These are phyloP conservation scores for Ustilago crameri DNA, from an alignment of 1,284 basidiomycete genomes.

Conservation along the genomic window DNA sequence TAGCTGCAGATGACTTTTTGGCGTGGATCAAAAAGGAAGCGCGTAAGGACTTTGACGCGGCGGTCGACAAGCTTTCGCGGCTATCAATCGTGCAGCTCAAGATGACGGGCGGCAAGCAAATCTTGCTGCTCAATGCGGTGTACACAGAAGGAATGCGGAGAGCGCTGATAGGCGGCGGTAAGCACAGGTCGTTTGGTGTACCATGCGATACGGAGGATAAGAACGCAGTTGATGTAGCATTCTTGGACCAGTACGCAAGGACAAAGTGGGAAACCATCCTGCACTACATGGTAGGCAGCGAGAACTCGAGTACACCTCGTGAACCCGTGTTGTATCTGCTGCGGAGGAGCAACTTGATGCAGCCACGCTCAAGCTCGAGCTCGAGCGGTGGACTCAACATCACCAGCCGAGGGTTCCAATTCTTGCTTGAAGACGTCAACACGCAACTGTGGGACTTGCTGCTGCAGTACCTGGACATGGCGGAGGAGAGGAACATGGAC, in stretches of 20 bases:
- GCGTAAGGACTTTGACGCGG: slow-evolving; percentile 69
- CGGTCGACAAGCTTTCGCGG: slow-evolving; percentile 38
- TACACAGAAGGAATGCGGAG: slow-evolving; percentile 68
- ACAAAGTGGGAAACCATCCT: slow-evolving; percentile 97
- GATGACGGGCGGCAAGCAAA: slow-evolving; percentile 20
- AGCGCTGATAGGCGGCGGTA: slow-evolving; percentile 74
- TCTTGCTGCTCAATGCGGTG: slow-evolving; percentile 69
- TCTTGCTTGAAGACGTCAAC: slow-evolving; percentile 94
- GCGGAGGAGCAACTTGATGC: slow-evolving; percentile 86
- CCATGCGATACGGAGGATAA: slow-evolving; percentile 72
- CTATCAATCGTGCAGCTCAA: slow-evolving; percentile 54
- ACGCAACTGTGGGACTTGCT: slow-evolving; percentile 97
- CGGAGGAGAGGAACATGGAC: slow-evolving; percentile 73
- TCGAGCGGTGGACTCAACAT: slow-evolving; percentile 72
- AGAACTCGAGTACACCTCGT: slow-evolving; percentile 78
- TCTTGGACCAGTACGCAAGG: slow-evolving; percentile 84
- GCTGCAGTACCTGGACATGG: slow-evolving; percentile 77
- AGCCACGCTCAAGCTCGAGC: slow-evolving; percentile 23
- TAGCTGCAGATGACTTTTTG: slow-evolving; percentile 79
- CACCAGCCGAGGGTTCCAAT: slow-evolving; percentile 95
- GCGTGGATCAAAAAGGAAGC: slow-evolving; percentile 79
- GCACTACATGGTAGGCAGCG: slow-evolving; percentile 98
- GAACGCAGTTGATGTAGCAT: slow-evolving; percentile 73
- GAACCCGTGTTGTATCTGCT: slow-evolving; percentile 85
- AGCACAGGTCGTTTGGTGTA: slow-evolving; percentile 89